Evolutionary conservation across 2,329 filamentous ascomycete genomes (phyloP), one percentile per base, ranked within the genome.

Genomic region (Apiospora rasikravindrae): DNA sequence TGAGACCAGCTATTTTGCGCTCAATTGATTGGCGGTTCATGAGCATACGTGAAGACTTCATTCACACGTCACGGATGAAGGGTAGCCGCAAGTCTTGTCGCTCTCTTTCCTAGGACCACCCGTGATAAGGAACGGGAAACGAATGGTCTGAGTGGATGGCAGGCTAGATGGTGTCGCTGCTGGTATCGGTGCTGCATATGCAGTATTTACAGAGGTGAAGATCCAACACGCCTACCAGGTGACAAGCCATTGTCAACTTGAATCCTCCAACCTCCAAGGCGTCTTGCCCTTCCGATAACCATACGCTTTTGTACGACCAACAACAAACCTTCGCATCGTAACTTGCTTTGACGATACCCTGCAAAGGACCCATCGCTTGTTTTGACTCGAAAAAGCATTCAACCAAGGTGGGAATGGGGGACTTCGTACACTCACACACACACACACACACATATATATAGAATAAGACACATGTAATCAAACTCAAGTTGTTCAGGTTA

Each of bases 401-500:
- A 14, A 40, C 40, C 29, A 37, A n/a, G 19, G 2, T 40, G 22
- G 33, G 22, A 64, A 37, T 64, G 33, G 10, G n/a, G 33, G 33
- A 24, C 57, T 64, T 64, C 22, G 57, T 64, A 40, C n/a, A n/a
- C n/a, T n/a, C n/a, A n/a, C n/a, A n/a, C n/a, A n/a, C n/a, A n/a
- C n/a, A n/a, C n/a, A n/a, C n/a, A n/a, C n/a, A n/a, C n/a, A n/a
- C 40, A 37, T 37, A n/a, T n/a, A 64, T 22, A 37, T 40, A 40
- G 33, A 42, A 42, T 42, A 13, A 42, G 40, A 64, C 33, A 64
- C 33, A 40, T 69, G 44, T 7, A 91, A 91, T 75, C 80, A 91
- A 1, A 90, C 89, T 33, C 85, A 86, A 1, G 76, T 83, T 4
- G 87, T 88, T 40, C 91, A 88, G 78, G 87, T 86, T 81, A 44